Evolutionary conservation across 192 early-diverging fungal genomes (phyloP).

Genomic region (Backusella circina): DNA sequence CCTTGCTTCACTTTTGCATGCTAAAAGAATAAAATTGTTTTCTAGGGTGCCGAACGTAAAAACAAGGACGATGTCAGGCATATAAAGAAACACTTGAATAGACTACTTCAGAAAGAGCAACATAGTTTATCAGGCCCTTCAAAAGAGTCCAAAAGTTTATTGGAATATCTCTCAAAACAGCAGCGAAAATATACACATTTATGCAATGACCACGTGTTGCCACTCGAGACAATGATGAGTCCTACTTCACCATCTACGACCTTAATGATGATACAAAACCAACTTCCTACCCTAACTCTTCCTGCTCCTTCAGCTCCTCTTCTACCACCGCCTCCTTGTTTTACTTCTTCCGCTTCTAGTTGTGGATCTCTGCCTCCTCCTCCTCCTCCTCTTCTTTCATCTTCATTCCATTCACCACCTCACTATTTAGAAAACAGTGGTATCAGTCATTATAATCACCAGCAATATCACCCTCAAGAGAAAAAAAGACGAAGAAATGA

Average conservation of each 20-base stretch:
- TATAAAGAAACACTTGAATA: constrained; percentile 65
- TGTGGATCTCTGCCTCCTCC: neutral
- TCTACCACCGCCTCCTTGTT: neutral
- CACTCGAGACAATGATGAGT: neutral
- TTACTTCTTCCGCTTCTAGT: neutral
- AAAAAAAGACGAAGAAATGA: neutral
- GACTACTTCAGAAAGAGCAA: constrained; percentile 23
- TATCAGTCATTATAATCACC: neutral
- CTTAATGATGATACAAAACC: neutral
- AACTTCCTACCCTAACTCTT: neutral
- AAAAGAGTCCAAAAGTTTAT: constrained; percentile 21
- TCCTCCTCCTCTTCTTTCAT: neutral
- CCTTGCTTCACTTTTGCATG: neutral
- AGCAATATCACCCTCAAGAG: neutral
- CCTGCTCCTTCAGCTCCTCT: neutral
- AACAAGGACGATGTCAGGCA: constrained; percentile 76
- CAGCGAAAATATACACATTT: neutral
- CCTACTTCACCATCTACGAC: neutral
- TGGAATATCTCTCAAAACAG: neutral
- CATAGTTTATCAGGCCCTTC: neutral
- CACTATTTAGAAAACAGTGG: neutral
- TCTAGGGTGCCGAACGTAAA: constrained; percentile 69
- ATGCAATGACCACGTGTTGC: neutral
- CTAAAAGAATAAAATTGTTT: neutral
- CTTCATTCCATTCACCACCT: neutral